Percentiles rank a stretch among this genome's conserved stretches.
Evolutionary conservation across 2,329 filamentous ascomycete genomes (phyloP).

Genomic region (Neoarthrinium moseri): DNA sequence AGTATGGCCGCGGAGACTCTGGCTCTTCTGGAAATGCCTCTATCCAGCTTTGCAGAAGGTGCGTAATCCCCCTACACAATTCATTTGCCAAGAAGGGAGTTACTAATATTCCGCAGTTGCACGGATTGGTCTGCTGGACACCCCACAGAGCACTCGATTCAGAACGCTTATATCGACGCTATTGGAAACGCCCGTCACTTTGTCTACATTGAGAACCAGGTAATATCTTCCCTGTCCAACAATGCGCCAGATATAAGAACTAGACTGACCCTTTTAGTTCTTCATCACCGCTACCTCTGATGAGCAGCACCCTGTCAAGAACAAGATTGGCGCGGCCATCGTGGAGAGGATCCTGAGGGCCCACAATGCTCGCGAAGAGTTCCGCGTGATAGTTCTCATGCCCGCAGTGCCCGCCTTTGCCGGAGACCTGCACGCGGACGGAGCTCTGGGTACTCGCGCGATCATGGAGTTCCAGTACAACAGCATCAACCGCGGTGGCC

Average conservation of each 20-base stretch:
- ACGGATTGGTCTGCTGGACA: conserved; percentile 53
- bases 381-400: conserved; percentile 75
- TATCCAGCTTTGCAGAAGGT: conserved; percentile 54
- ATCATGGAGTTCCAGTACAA: conserved; percentile 86
- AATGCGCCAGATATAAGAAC: neutral
- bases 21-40: neutral
- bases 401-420: conserved; percentile 81
- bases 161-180: conserved; percentile 76
- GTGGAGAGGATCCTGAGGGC: conserved; percentile 76
- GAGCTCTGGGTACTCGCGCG: conserved; percentile 72
- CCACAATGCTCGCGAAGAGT: conserved; percentile 61
- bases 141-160: conserved; percentile 71
- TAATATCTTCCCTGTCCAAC: conserved; percentile 17
- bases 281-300: conserved; percentile 80
- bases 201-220: conserved; percentile 77
- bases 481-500: conserved; percentile 73
- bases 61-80: neutral
- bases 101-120: conserved; percentile 31
- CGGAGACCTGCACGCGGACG: conserved; percentile 72
- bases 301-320: conserved; percentile 69
- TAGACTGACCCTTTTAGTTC: conserved; percentile 49
- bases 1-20: conserved; percentile 14
- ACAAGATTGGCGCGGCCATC: conserved; percentile 76
- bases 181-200: conserved; percentile 70
- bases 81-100: neutral